Base-by-base conservation (phyloP, 1,139 yeast species). In the Debaryomyces sp. region DNA sequence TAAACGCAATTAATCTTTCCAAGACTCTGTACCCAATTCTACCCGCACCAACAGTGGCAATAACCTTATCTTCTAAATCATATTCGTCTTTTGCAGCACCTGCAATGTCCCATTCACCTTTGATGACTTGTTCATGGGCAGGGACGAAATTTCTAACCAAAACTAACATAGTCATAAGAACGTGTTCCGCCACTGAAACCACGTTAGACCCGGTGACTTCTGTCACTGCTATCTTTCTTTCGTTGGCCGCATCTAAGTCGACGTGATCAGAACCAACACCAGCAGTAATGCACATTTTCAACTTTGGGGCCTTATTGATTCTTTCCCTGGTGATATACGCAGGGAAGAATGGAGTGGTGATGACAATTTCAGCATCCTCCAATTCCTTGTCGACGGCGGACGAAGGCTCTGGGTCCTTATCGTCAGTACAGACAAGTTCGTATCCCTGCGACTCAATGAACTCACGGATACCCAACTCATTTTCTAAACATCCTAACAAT, bases 131-230 rank as follows among this genome's bases (percentile, higher is more conserved):
- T 47, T 84, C 80, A 64, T 88, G 92, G 26, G 92, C 87, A 40
- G 91, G 91, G 49, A 85, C 87, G 65, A 85, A 87, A 78, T 87
- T 87, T 62, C 92, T 80, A 41, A 88, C 85, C 61, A 88, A 76
- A 35, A 78, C 78, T 60, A 88, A 75, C 59, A 87, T 87, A 44
- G 89, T 84, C 87, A 87, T 83, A 45, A 88, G 66, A 40, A 82
- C 94, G 61, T 87, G 95, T 68, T 88, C 96, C 8, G 95, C 92
- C 41, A 88, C 95, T 4, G 92, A 85, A 23, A 78, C 81, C 43
- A 87, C 92, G 62, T 88, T 87, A 46, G 92, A 85, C 5, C 95
- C 95, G 32, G 96, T 88, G 48, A 87, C 95, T 70, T 87, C 95
- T 46, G 84, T 72, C 21, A 88, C 95, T 15, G 87, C 78, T 60